phyloP scores from a whole-genome alignment of 306 rosid genomes.

The Pueraria montana region DNA sequence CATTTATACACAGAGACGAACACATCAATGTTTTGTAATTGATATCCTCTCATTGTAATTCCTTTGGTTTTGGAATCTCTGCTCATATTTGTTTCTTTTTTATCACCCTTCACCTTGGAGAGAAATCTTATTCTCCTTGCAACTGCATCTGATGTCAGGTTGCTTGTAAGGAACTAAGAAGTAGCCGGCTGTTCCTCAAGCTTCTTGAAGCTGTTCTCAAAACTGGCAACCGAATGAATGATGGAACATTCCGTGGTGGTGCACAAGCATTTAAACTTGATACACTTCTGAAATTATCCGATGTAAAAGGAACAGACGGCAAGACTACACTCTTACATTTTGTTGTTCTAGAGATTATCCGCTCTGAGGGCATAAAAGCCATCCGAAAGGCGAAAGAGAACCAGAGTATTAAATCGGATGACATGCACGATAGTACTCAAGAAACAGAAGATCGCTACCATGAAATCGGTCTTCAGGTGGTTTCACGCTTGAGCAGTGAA shows the following conservation, averaged over 20 bases:
- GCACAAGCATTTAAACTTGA: slow-evolving; percentile 98
- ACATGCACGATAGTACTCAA: slow-evolving; percentile 52
- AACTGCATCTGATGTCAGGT: slow-evolving; percentile 64
- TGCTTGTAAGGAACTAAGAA: slow-evolving; percentile 88
- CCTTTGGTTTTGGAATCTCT: slow-evolving; percentile 18
- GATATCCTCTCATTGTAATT: slow-evolving; percentile 10
- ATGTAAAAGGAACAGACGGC: slow-evolving; percentile 96
- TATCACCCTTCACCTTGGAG: neutral
- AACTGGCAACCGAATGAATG: slow-evolving; percentile 99
- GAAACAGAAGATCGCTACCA: slow-evolving; percentile 73
- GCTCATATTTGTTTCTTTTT: slow-evolving; percentile 24
- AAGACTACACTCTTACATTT: slow-evolving; percentile 96
- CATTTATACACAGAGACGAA: neutral
- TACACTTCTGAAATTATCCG: slow-evolving; percentile 92
- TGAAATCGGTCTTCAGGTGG: slow-evolving; percentile 79
- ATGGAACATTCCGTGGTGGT: slow-evolving; percentile 95
- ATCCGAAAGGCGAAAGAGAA: slow-evolving; percentile 61
- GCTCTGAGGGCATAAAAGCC: slow-evolving; percentile 93
- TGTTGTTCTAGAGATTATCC: slow-evolving; percentile 94
- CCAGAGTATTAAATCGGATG: slow-evolving; percentile 64
- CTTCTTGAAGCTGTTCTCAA: slow-evolving; percentile 99
- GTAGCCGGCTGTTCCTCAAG: slow-evolving; percentile 91
- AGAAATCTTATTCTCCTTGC: slow-evolving; percentile 36
- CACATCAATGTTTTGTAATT: slow-evolving; percentile 9
- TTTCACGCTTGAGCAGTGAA: slow-evolving; percentile 79